Evolutionary conservation across 331 rosid species (phyloP).

Genomic region (Quercus phellos): DNA sequence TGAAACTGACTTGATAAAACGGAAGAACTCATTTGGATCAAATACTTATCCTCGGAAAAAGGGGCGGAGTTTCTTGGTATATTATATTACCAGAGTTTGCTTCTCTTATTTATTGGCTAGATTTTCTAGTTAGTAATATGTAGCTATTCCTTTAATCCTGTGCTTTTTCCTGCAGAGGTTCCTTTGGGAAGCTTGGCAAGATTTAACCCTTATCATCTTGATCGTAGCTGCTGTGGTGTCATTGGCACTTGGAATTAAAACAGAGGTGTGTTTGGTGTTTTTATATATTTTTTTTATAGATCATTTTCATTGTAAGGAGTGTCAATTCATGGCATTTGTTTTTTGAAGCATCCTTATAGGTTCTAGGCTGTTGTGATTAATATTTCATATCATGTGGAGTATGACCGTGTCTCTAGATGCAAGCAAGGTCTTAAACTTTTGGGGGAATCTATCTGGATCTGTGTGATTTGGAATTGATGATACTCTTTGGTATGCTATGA

Average conservation of each 20-base stretch:
- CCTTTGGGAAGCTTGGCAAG: slow-evolving; percentile 99
- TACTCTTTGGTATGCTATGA: background rate
- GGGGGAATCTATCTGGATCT: background rate
- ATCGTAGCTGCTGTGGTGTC: slow-evolving; percentile 91
- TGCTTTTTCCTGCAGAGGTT: slow-evolving; percentile 57
- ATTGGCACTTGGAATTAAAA: slow-evolving; percentile 80
- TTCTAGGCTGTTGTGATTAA: no score
- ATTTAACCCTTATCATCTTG: slow-evolving; percentile 86
- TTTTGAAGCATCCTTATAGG: no score
- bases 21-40: slow-evolving; percentile 81
- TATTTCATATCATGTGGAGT: background rate
- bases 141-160: slow-evolving; percentile 13
- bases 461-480: background rate
- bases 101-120: background rate
- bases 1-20: slow-evolving; percentile 48
- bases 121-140: background rate
- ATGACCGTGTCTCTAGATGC: background rate
- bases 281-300: background rate
- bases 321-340: background rate
- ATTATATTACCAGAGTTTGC: background rate
- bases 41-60: slow-evolving; percentile 94
- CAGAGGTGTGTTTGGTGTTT: slow-evolving; percentile 58
- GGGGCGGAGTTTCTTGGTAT: slow-evolving; percentile 89
- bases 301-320: background rate
- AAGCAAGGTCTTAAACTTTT: background rate